Evolutionary conservation across 1,139 yeast species (phyloP).

Genomic region (Candida sanyaensis): DNA sequence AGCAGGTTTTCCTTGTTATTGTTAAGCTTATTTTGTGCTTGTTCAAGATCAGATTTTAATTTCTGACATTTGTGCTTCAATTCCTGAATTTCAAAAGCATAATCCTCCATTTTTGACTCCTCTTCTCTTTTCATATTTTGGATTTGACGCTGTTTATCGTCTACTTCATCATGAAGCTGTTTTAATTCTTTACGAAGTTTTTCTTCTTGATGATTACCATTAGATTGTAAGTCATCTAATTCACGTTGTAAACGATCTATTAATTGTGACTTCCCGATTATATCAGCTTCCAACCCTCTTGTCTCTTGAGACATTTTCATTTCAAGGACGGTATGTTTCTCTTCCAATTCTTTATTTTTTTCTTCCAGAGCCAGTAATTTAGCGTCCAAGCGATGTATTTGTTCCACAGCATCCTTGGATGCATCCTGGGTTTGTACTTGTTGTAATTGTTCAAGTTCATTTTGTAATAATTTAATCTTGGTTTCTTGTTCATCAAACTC

Average conservation of each 20-base stretch:
- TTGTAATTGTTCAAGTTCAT: neutral
- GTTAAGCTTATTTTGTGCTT: neutral
- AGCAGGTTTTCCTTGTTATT: neutral
- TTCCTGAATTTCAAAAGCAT: neutral
- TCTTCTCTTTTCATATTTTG: neutral
- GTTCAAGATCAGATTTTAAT: neutral
- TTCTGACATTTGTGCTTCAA: neutral
- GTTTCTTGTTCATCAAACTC: neutral
- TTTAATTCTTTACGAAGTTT: neutral
- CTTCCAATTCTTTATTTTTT: neutral
- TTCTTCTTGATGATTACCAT: slow-evolving; percentile 1
- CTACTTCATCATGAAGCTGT: neutral
- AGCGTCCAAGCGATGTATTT: neutral
- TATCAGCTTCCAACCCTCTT: neutral
- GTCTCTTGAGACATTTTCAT: neutral
- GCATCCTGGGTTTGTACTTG: neutral
- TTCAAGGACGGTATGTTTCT: neutral
- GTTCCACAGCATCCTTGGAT: neutral
- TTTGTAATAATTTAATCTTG: too few species aligned
- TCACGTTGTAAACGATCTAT: neutral
- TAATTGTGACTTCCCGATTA: neutral
- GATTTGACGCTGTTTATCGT: neutral
- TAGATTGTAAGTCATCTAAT: neutral
- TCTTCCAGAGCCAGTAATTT: neutral
- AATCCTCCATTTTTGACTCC: neutral